These are phyloP conservation scores for Botrytis galanthina DNA, from an alignment of 2,329 filamentous ascomycete species.

Conservation along the genomic window DNA sequence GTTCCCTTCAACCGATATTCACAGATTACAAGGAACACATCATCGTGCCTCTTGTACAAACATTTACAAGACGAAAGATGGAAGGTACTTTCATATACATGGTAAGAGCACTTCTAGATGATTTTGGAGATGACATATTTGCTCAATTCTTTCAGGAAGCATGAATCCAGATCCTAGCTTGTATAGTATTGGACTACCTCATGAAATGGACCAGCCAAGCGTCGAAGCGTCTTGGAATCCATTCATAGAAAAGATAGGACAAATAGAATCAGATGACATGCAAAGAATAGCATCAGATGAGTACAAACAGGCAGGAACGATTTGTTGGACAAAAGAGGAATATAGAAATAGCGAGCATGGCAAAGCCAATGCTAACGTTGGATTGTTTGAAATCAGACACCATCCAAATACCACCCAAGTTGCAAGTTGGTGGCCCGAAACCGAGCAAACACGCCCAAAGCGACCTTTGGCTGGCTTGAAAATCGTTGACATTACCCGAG, in stretches of 20 bases:
- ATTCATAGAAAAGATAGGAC: neutral
- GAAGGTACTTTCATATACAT: neutral
- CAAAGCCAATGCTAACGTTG: slow-evolving; percentile 43
- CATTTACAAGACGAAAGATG: neutral
- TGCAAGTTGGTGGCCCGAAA: slow-evolving; percentile 24
- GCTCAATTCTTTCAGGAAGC: neutral
- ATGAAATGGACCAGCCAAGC: neutral
- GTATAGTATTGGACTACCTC: neutral
- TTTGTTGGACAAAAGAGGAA: slow-evolving; percentile 16
- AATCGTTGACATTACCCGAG: slow-evolving; percentile 43
- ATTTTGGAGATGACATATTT: neutral
- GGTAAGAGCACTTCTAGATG: neutral
- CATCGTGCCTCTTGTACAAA: neutral
- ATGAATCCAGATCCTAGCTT: neutral
- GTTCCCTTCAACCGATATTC: slow-evolving; percentile 28
- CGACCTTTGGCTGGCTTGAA: slow-evolving; percentile 35
- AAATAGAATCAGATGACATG: neutral
- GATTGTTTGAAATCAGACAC: slow-evolving; percentile 42
- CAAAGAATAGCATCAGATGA: neutral
- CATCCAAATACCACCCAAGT: slow-evolving; percentile 24
- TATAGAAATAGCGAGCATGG: slow-evolving; percentile 42
- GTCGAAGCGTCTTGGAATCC: neutral
- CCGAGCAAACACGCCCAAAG: neutral
- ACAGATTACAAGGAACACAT: slow-evolving; percentile 26
- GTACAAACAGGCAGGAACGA: neutral